Base-by-base conservation (phyloP, 768 basidiomycete species). In the Suillus subalutaceus region DNA sequence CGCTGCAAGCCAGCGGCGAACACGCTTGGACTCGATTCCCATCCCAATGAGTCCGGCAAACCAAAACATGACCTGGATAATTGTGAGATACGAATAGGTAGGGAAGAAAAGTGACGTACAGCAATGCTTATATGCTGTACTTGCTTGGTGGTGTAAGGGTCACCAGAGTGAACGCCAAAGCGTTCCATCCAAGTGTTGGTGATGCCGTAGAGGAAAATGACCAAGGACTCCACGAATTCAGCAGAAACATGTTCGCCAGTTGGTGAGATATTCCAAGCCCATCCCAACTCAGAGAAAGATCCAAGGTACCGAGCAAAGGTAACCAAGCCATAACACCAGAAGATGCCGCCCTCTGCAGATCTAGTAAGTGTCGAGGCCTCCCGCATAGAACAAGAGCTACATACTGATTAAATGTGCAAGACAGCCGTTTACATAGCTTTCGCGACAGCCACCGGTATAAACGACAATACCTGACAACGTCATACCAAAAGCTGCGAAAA, bases 111-210 rank as follows among this genome's bases (percentile, higher is more conserved):
- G 66, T 59, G 50, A 70, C 85, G 69, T 74, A 90, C 93, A 71
- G 96, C 96, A 69, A 99, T 97, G 64, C 90, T 86, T 63, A 97
- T 96, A 72, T 98, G 97, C 72, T 99, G 94, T 18, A 97, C 86
- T 74, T 97, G 87, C 77, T 95, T 97, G 32, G 94, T 91, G 2
- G 92, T 92, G 79, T 85, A 97, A 16, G 96, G 92, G 73, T 90
- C 90, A 16, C 92, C 93, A 0, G 91, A 79, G 18, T 84, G 78
- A 1, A 90, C 92, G 4, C 96, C 96, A 69, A 97, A 93, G 50
- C 97, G 86, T 78, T 99, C 97, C 93, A 98, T 94, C 94, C 94
- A 99, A 18, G 92, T 94, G 74, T 99, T 97, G 52, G 94, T 91
- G 41, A 86, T 82, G 9, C 96, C 96, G 74, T 98, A 99, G 0